phyloP scores from a whole-genome alignment of 2,329 filamentous ascomycete species.

The Phyllosticta citriasiana region DNA sequence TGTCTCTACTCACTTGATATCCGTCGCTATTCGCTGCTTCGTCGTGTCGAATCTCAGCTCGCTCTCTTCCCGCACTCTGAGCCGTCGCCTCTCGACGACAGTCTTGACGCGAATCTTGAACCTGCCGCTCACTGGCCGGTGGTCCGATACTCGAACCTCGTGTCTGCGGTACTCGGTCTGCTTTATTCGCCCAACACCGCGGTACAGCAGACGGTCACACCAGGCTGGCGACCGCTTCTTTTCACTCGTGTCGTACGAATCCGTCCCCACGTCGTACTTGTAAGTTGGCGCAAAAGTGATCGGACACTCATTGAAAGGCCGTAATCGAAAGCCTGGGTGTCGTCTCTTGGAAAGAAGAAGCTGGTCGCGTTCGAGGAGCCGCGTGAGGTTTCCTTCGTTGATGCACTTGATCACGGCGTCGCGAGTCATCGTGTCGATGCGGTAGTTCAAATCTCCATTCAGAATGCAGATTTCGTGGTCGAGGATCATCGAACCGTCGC shows the following conservation, averaged over 20 bases:
- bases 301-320: slow-evolving; percentile 80
- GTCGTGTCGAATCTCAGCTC: slow-evolving; percentile 65
- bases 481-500: slow-evolving; percentile 86
- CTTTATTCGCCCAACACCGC: slow-evolving; percentile 70
- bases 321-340: slow-evolving; percentile 80
- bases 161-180: slow-evolving; percentile 83
- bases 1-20: slow-evolving; percentile 60
- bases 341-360: slow-evolving; percentile 78
- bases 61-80: slow-evolving; percentile 59
- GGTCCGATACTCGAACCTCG: slow-evolving; percentile 84
- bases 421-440: slow-evolving; percentile 92
- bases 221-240: slow-evolving; percentile 91
- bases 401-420: slow-evolving; percentile 85
- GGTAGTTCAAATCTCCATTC: slow-evolving; percentile 95
- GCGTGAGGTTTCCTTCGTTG: slow-evolving; percentile 66
- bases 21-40: slow-evolving; percentile 55
- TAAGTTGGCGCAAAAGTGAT: slow-evolving; percentile 94
- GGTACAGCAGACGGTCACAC: slow-evolving; percentile 89
- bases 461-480: slow-evolving; percentile 97
- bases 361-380: slow-evolving; percentile 88
- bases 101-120: slow-evolving; percentile 82
- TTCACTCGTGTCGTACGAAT: slow-evolving; percentile 88
- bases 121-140: slow-evolving; percentile 77
- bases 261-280: slow-evolving; percentile 95
- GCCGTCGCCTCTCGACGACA: slow-evolving; percentile 58